Evolutionary conservation across 2,329 filamentous ascomycete species (phyloP), one percentile per base, ranked within the genome.

Genomic region (Claviceps arundinis): DNA sequence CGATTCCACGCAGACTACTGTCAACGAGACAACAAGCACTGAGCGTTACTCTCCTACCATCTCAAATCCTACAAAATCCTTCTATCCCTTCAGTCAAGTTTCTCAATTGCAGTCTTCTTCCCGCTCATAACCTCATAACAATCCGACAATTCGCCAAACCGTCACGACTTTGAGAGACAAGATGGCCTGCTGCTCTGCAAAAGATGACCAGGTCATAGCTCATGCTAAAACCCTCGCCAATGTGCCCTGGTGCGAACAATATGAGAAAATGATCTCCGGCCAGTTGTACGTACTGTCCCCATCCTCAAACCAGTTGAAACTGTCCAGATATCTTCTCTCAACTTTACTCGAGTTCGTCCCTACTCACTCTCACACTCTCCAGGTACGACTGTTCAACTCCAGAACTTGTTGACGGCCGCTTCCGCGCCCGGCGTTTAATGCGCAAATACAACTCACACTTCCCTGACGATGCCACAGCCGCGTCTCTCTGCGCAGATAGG

Each of bases 251-350:
- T 75, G 76, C 54, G 78, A 81, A 7, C 74, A 81, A 54, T 83
- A 81, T 51, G 77, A 82, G 59, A 78, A 76, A 59, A 82, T 83
- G 78, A 77, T 83, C 47, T 82, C 77, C 0, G 78, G 79, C 30
- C 77, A 82, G 68, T 68, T 81, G 77, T 79, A 62, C 57, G 71
- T 38, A 11, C 17, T 17, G 5, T 14, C 4, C 5, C 16, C 22
- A 17, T 14, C 11, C 8, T 4, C 11, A 45, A 24, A 19, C 16
- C 9, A 19, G n/a, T 19, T 19, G 6, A 22, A 13, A 43, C 3
- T 6, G 22, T n/a, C 22, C 17, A n/a, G 13, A 34, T 34, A 34
- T 34, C 4, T 4, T 34, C 30, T 24, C 24, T 24, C 19, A 14
- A 22, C 17, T 22, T 22, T 6, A 24, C 38, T 22, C 41, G 11